Evolutionary conservation across 768 basidiomycete species (phyloP).

Genomic region (Phylloporus sp.): DNA sequence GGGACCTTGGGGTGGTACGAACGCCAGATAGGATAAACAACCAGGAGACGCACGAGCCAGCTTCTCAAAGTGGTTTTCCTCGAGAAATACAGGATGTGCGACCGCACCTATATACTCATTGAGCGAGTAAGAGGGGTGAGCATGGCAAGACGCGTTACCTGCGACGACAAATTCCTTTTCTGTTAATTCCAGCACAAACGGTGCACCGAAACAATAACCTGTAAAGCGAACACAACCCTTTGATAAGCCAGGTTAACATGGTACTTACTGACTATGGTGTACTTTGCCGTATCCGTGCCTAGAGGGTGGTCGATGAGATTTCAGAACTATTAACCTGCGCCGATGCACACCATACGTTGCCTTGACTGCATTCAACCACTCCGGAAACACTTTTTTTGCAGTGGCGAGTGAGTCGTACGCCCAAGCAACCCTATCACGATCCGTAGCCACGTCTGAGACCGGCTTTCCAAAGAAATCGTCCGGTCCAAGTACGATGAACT

Average conservation of each 20-base stretch:
- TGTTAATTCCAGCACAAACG: slow-evolving; percentile 44
- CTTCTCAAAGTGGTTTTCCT: slow-evolving; percentile 50
- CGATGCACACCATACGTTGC: slow-evolving; percentile 39
- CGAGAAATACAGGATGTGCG: slow-evolving; percentile 49
- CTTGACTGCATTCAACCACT: slow-evolving; percentile 51
- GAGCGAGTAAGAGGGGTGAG: background rate
- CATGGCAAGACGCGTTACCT: slow-evolving; percentile 27
- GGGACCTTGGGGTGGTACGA: slow-evolving; percentile 14
- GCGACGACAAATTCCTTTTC: slow-evolving; percentile 42
- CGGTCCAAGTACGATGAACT: slow-evolving; percentile 53
- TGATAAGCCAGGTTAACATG: no score
- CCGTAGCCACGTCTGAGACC: slow-evolving; percentile 33
- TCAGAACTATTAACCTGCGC: no score
- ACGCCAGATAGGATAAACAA: background rate
- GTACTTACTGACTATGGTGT: slow-evolving; percentile 40
- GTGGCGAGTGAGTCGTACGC: slow-evolving; percentile 25
- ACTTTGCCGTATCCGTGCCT: slow-evolving; percentile 35
- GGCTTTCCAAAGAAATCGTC: slow-evolving; percentile 59
- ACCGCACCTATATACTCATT: slow-evolving; percentile 36
- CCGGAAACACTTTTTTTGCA: slow-evolving; percentile 39
- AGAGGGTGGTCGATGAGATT: no score
- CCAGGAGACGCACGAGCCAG: slow-evolving; percentile 43
- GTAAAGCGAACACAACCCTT: no score
- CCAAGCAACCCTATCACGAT: slow-evolving; percentile 38
- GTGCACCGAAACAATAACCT: slow-evolving; percentile 59